phyloP scores from a whole-genome alignment of 2,329 filamentous ascomycete genomes.

The Arthroderma uncinatum region DNA sequence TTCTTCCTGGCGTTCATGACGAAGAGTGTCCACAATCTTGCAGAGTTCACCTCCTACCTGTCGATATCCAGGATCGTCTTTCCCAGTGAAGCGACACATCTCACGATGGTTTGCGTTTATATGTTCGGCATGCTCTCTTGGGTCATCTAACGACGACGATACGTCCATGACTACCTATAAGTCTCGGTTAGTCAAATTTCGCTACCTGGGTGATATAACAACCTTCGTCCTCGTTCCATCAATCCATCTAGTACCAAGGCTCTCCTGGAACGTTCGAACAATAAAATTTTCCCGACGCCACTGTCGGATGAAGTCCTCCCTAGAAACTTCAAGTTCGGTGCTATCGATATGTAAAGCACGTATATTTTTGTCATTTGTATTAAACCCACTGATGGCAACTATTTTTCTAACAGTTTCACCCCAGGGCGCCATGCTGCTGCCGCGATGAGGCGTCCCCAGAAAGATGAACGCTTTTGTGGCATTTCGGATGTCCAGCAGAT shows the following conservation, averaged over 20 bases:
- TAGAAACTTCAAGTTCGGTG: not conserved
- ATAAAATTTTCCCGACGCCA: not conserved
- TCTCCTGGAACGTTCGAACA: not conserved
- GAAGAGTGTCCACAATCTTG: not conserved
- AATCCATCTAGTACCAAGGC: not conserved
- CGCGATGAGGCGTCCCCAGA: not conserved
- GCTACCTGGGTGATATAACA: not conserved
- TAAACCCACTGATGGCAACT: not conserved
- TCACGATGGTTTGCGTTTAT: slow-evolving; percentile 28
- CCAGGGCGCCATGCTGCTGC: not conserved
- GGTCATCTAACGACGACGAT: slow-evolving; percentile 27
- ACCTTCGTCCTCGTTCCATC: not conserved
- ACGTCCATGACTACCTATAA: slow-evolving; percentile 27
- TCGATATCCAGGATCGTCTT: slow-evolving; percentile 23
- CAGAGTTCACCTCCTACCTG: slow-evolving; percentile 21
- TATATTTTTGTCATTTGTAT: not conserved
- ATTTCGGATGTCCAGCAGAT: not conserved
- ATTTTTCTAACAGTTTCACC: not conserved
- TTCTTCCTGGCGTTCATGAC: not conserved
- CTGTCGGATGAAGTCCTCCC: not conserved
- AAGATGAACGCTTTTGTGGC: not conserved
- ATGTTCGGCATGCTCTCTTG: slow-evolving; percentile 25
- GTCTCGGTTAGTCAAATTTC: not conserved
- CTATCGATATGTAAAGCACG: not conserved
- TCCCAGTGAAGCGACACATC: slow-evolving; percentile 27